These are phyloP conservation scores for Dendryphion nanum DNA, from an alignment of 2,329 filamentous ascomycete species.

Conservation along the genomic window DNA sequence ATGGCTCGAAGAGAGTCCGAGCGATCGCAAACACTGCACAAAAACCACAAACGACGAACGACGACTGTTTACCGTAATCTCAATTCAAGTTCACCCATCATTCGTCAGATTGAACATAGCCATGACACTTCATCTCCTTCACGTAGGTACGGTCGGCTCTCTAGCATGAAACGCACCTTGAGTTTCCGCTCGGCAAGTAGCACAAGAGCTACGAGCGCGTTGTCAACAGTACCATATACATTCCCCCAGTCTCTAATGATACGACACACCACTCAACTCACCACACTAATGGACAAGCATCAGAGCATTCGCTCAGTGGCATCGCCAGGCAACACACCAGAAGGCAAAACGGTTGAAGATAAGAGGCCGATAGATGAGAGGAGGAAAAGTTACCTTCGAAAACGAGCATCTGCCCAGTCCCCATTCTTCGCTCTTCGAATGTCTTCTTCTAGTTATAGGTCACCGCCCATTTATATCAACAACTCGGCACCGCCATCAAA, in stretches of 20 bases:
- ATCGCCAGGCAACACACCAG: conserved; percentile 10
- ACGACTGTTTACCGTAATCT: conserved; percentile 25
- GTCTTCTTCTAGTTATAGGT: conserved; percentile 30
- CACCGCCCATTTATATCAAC: conserved; percentile 16
- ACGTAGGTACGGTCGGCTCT: conserved; percentile 24
- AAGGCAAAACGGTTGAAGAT: conserved; percentile 36
- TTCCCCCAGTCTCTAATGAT: conserved; percentile 34
- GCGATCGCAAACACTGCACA: conserved; percentile 13
- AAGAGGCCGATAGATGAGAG: conserved; percentile 40
- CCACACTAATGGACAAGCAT: conserved; percentile 33
- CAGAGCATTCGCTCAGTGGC: conserved; percentile 42
- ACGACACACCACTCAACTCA: conserved; percentile 22
- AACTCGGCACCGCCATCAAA: conserved; percentile 8
- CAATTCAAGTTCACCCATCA: conserved; percentile 27
- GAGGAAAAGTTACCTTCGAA: conserved; percentile 43
- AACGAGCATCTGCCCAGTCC: conserved; percentile 38
- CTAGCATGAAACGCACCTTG: conserved; percentile 22
- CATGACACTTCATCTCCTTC: conserved; percentile 31
- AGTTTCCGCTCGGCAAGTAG: conserved; percentile 40
- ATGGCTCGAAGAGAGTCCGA: conserved; percentile 37
- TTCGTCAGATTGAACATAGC: conserved; percentile 29
- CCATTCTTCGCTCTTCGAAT: conserved; percentile 41
- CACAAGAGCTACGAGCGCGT: conserved; percentile 40
- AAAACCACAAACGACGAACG: conserved; percentile 24
- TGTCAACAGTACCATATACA: conserved; percentile 39